Percentiles rank a stretch among this genome's conserved stretches.
Evolutionary conservation across 1,284 basidiomycete genomes (phyloP).

Genomic region (Melampsora larici-populina): DNA sequence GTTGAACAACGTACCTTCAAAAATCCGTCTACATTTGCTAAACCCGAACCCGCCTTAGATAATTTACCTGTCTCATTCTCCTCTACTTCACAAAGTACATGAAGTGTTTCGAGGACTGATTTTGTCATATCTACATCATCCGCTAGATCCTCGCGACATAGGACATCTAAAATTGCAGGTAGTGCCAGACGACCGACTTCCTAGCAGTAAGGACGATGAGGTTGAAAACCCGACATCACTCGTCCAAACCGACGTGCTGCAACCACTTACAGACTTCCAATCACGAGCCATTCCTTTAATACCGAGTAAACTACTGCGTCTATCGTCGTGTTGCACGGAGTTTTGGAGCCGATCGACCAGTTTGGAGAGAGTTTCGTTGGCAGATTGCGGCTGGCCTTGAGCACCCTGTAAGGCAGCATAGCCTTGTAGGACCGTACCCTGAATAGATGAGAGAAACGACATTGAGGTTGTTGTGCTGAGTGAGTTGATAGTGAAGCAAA

Average conservation of each 20-base stretch:
- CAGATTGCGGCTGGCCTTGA: constrained; percentile 63
- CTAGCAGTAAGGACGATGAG: constrained; percentile 51
- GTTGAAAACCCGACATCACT: neutral
- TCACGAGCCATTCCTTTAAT: constrained; percentile 88
- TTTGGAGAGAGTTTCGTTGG: constrained; percentile 76
- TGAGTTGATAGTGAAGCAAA: no score
- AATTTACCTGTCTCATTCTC: constrained; percentile 43
- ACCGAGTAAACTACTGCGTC: constrained; percentile 82
- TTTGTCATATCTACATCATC: constrained; percentile 85
- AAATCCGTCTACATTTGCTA: constrained; percentile 39
- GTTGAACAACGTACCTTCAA: constrained; percentile 9
- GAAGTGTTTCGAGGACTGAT: constrained; percentile 80
- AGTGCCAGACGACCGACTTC: constrained; percentile 77
- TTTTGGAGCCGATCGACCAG: constrained; percentile 85
- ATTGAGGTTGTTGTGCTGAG: neutral
- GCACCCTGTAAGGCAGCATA: constrained; percentile 43
- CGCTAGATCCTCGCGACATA: constrained; percentile 78
- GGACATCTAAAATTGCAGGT: constrained; percentile 67
- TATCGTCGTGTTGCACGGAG: constrained; percentile 77
- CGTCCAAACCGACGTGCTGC: constrained; percentile 29
- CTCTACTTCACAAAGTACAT: constrained; percentile 67
- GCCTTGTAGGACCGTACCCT: constrained; percentile 42
- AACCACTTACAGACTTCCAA: constrained; percentile 64
- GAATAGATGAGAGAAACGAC: constrained; percentile 42
- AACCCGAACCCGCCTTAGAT: constrained; percentile 45